Evolutionary conservation across 257 asterid species (phyloP), one percentile per base, ranked within the genome.

Genomic region (Nicotiana knightiana): DNA sequence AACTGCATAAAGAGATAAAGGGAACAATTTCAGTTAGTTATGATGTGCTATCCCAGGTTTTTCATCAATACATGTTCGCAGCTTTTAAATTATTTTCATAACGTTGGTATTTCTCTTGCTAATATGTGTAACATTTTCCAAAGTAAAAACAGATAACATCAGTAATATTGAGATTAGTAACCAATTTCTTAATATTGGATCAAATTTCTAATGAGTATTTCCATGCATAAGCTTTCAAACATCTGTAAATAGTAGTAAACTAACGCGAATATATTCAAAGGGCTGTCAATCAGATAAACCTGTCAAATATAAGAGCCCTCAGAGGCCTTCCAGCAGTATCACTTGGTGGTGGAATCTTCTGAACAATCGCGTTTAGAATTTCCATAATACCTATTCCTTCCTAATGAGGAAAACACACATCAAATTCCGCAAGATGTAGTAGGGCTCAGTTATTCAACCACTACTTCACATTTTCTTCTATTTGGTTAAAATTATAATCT

Each of bases 221-320:
- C 61, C 39, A 46, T 24, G 39, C 79, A 71, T 46, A 24, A 71
- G 33, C 39, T 71, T 71, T 13, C 24, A 1, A 71, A 46, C 48
- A 46, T 71, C 21, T 21, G 77, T n/a, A 5, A n/a, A 43, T 21
- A 15, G 62, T 13, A 48, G 63, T 73, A 30, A 75, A 16, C 17
- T 75, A 51, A 75, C 5, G 17, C 5, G 16, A 48, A 28, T 26
- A 15, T 48, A 75, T 75, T 75, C 63, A 16, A 75, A 75, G 46
- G 63, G 26, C 63, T 28, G 53, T 75, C 80, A 28, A 28, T 51
- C 80, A 75, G 79, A 87, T 90, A 86, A 90, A 96, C 99, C 99
- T 96, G 88, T 96, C 99, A 90, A 96, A 96, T 86, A 96, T 96
- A 83, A 96, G 96, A 84, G 99, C 99, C 90, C 97, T 93, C 90